Percentiles rank a stretch among this genome's conserved stretches.
Conservation (phyloP, 116 monocot genomes). For the Cymodocea nodosa region DNA sequence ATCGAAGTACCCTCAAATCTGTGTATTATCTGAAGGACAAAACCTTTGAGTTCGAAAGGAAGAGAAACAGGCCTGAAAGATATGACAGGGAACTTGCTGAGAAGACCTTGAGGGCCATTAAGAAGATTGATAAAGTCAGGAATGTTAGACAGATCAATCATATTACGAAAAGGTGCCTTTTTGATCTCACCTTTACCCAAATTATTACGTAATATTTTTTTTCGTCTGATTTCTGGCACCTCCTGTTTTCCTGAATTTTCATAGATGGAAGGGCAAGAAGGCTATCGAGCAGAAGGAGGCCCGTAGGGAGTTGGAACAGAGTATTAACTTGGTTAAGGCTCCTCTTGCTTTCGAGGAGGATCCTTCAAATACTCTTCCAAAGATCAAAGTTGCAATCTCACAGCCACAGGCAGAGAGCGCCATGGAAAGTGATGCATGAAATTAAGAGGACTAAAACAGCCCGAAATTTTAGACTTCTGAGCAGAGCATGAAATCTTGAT, state of each 20-base stretch:
- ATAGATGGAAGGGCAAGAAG: constrained; percentile 56
- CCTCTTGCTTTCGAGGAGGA: constrained; percentile 26
- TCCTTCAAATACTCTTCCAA: constrained; percentile 27
- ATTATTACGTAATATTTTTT: background rate
- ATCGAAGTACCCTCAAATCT: too few species aligned
- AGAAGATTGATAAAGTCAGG: constrained; percentile 62
- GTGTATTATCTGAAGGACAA: constrained; percentile 27
- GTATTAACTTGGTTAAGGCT: constrained; percentile 42
- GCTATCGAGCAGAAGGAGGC: constrained; percentile 21
- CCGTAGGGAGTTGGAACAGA: constrained; percentile 18
- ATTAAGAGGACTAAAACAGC: too few species aligned
- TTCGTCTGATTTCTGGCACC: background rate
- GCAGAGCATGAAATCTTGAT: too few species aligned
- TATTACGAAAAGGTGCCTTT: constrained; percentile 32
- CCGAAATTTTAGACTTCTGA: too few species aligned
- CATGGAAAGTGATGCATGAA: background rate
- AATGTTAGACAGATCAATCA: constrained; percentile 37
- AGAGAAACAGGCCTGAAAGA: constrained; percentile 72
- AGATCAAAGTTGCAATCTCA: constrained; percentile 42
- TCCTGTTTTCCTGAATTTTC: background rate
- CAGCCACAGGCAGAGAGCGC: constrained; percentile 18
- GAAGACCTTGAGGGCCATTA: constrained; percentile 54
- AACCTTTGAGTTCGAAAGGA: constrained; percentile 92
- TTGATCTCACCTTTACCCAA: background rate
- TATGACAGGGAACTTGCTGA: constrained; percentile 57